phyloP scores from a whole-genome alignment of 2,329 filamentous ascomycete genomes.

The Alternaria panax region DNA sequence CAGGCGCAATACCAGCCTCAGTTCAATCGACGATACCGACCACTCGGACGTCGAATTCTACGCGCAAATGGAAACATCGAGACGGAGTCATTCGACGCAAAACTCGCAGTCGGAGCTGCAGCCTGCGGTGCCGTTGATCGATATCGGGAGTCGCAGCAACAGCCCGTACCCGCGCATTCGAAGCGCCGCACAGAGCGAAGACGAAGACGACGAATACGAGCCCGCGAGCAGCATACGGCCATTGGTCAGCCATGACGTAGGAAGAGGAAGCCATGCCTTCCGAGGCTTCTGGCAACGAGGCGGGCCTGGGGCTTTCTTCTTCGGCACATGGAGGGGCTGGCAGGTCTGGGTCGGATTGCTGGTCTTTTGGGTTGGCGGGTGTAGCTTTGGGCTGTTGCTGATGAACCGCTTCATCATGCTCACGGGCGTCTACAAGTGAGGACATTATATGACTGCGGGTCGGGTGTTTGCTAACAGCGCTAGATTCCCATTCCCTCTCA shows the following conservation, averaged over 20 bases:
- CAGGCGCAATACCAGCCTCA: slow-evolving; percentile 45
- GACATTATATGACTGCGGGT: not conserved
- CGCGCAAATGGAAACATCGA: slow-evolving; percentile 38
- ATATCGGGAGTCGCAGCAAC: slow-evolving; percentile 51
- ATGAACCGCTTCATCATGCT: slow-evolving; percentile 62
- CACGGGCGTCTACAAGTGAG: slow-evolving; percentile 57
- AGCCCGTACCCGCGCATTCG: slow-evolving; percentile 55
- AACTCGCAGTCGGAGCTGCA: slow-evolving; percentile 50
- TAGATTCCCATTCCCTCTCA: slow-evolving; percentile 62
- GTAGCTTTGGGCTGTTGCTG: slow-evolving; percentile 56
- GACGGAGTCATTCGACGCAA: slow-evolving; percentile 37
- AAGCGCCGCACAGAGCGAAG: slow-evolving; percentile 55
- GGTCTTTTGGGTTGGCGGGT: slow-evolving; percentile 58
- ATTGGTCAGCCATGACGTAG: slow-evolving; percentile 46
- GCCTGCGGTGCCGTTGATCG: slow-evolving; percentile 54
- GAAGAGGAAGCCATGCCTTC: slow-evolving; percentile 25
- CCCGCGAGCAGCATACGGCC: slow-evolving; percentile 49
- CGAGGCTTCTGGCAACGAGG: slow-evolving; percentile 49
- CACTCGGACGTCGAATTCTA: slow-evolving; percentile 45
- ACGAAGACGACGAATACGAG: slow-evolving; percentile 56
- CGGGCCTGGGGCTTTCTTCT: slow-evolving; percentile 58
- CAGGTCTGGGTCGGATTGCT: slow-evolving; percentile 58
- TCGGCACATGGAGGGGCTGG: slow-evolving; percentile 58
- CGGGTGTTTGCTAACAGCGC: slow-evolving; percentile 21
- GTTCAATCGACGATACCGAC: slow-evolving; percentile 51